Percentiles rank a stretch among this genome's conserved stretches.
Conservation (phyloP, 2,329 filamentous ascomycete species). For the Pezicula neosporulosa region DNA sequence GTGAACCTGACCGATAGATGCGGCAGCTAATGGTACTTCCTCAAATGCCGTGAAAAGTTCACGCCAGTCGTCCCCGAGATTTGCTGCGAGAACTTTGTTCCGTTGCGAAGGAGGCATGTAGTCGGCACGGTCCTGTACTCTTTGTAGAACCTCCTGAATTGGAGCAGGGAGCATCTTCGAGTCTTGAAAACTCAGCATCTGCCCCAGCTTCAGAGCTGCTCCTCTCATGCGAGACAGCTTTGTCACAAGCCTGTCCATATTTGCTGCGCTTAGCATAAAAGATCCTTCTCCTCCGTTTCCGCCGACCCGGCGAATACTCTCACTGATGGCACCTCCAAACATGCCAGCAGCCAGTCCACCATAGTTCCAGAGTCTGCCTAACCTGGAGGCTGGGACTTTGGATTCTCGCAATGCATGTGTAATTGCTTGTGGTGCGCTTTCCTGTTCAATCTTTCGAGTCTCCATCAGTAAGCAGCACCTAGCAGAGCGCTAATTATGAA, state of each 20-base stretch:
- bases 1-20: conserved; percentile 96
- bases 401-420: conserved; percentile 80
- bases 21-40: conserved; percentile 88
- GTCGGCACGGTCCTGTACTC: conserved; percentile 93
- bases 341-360: conserved; percentile 90
- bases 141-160: conserved; percentile 85
- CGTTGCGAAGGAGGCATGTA: conserved; percentile 97
- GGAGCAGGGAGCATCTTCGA: conserved; percentile 87
- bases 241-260: conserved; percentile 89
- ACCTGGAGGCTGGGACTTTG: conserved; percentile 79
- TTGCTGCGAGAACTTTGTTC: conserved; percentile 74
- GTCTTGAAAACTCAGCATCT: conserved; percentile 99
- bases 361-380: conserved; percentile 93
- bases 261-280: conserved; percentile 80
- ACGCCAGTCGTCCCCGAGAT: conserved; percentile 82
- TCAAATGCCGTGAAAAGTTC: conserved; percentile 81
- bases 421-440: conserved; percentile 23
- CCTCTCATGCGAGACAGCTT: conserved; percentile 96
- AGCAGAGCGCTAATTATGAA: conserved; percentile 24
- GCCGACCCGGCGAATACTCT: conserved; percentile 76
- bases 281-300: conserved; percentile 69
- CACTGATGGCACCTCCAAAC: conserved; percentile 86
- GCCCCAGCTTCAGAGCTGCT: conserved; percentile 92
- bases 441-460: conserved; percentile 15
- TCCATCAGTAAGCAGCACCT: conserved; percentile 44